Evolutionary conservation across 176 grass and related monocot genomes (phyloP).

Genomic region (Saccharum spontaneum): DNA sequence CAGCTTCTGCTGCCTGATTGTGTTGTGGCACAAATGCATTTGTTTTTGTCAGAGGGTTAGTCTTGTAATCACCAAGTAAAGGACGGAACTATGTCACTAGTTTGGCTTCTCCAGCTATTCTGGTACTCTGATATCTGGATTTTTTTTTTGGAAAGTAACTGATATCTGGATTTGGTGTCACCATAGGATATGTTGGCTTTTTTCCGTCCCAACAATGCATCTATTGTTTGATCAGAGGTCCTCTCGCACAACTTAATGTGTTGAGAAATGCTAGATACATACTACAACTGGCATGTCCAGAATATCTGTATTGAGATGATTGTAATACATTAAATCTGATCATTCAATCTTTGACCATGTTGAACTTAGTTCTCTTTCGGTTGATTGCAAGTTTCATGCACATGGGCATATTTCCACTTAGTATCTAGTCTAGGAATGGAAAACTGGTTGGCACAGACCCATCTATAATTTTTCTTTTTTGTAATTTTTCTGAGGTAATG

Average conservation of each 20-base stretch:
- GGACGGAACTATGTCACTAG: neutral
- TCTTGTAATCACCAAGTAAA: neutral
- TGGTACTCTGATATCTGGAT: too few relatives aligned
- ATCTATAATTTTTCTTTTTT: neutral
- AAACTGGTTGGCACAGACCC: neutral
- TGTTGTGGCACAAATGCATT: neutral
- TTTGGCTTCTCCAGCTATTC: neutral
- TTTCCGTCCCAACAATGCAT: neutral
- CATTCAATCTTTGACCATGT: neutral
- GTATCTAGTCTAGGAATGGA: neutral
- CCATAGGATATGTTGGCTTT: neutral
- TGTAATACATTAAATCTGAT: neutral
- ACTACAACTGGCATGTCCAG: neutral
- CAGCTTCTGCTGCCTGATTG: neutral
- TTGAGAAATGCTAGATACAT: neutral
- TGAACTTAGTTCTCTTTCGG: neutral
- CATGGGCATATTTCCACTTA: neutral
- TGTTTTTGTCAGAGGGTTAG: neutral
- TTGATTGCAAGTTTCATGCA: neutral
- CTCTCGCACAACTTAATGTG: neutral
- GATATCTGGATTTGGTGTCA: too few relatives aligned
- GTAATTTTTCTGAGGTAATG: neutral
- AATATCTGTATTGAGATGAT: neutral
- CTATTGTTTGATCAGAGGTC: neutral
- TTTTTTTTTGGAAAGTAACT: too few relatives aligned